Conservation (phyloP, 2,329 filamentous ascomycete species). For the Ramularia endophylla region DNA sequence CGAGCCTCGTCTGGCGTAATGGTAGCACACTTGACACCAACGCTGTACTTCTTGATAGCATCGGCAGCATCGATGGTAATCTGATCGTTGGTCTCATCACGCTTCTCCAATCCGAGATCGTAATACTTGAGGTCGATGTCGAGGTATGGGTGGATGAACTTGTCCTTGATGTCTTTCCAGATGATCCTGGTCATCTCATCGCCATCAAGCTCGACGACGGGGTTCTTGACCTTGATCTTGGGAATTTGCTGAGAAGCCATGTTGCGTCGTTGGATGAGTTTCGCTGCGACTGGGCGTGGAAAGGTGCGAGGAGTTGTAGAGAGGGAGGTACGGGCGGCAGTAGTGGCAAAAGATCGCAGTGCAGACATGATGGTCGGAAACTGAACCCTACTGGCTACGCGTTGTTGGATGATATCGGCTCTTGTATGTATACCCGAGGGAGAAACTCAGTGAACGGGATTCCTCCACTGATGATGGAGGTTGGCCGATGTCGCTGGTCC, state of each 20-base stretch:
- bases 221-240: constrained; percentile 99
- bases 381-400: background rate
- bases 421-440: too few relatives aligned
- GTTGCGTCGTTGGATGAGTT: constrained; percentile 31
- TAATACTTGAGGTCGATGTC: constrained; percentile 84
- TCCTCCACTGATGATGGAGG: too few relatives aligned
- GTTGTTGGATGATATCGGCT: too few relatives aligned
- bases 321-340: constrained; percentile 14
- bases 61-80: constrained; percentile 93
- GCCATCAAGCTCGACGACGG: constrained; percentile 94
- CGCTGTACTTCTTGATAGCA: constrained; percentile 98
- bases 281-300: constrained; percentile 28
- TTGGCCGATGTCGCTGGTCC: too few relatives aligned
- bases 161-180: constrained; percentile 99
- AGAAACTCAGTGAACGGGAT: too few relatives aligned
- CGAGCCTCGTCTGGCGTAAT: constrained; percentile 97
- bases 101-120: constrained; percentile 72
- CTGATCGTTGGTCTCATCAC: constrained; percentile 92
- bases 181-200: constrained; percentile 97
- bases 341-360: constrained; percentile 13
- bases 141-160: constrained; percentile 94
- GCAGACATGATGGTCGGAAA: constrained; percentile 22
- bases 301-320: constrained; percentile 22
- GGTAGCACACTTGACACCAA: constrained; percentile 98
- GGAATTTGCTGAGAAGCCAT: constrained; percentile 40